A percentile compares a stretch with the other conserved stretches of the same genome.
phyloP scores from a whole-genome alignment of 805 yeast genomes.

The Scheffersomyces amazonensis region DNA sequence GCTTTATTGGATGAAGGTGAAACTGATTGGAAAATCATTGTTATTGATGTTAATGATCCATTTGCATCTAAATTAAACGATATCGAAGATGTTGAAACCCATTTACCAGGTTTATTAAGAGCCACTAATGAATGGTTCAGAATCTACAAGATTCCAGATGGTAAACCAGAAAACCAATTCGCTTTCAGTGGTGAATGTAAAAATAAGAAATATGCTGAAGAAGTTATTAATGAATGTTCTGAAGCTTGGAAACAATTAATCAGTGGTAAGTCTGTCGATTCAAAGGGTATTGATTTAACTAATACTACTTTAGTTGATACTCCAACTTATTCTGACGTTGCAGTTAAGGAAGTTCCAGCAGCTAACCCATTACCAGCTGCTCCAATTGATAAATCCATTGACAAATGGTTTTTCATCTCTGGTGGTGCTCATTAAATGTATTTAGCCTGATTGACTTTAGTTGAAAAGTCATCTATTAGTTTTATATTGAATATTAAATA shows the following conservation, averaged over 20 bases:
- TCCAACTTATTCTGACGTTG: slow-evolving; percentile 45
- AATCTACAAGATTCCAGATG: slow-evolving; percentile 80
- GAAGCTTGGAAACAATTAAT: slow-evolving; percentile 65
- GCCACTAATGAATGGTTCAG: slow-evolving; percentile 78
- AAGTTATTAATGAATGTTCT: slow-evolving; percentile 61
- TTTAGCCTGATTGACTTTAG: too few relatives aligned
- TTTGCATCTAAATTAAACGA: slow-evolving; percentile 57
- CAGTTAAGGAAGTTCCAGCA: slow-evolving; percentile 57
- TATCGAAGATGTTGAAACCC: slow-evolving; percentile 63
- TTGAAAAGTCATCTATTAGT: too few relatives aligned
- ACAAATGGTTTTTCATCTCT: slow-evolving; percentile 98
- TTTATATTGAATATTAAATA: too few relatives aligned
- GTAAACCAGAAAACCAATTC: slow-evolving; percentile 71
- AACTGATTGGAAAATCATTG: slow-evolving; percentile 90
- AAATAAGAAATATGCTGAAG: slow-evolving; percentile 56
- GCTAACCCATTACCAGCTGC: slow-evolving; percentile 78
- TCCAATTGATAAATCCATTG: slow-evolving; percentile 93
- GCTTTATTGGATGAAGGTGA: slow-evolving; percentile 92
- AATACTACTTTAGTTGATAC: slow-evolving; percentile 69
- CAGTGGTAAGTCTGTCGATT: slow-evolving; percentile 35
- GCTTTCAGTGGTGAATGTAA: slow-evolving; percentile 70
- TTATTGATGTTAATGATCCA: slow-evolving; percentile 65
- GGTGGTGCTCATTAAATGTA: slow-evolving; percentile 67
- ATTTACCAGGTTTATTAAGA: slow-evolving; percentile 69
- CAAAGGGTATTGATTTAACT: slow-evolving; percentile 64